These are phyloP conservation scores for Saccharomycopsis amapae DNA, from an alignment of 805 yeast genomes.

Conservation along the genomic window DNA sequence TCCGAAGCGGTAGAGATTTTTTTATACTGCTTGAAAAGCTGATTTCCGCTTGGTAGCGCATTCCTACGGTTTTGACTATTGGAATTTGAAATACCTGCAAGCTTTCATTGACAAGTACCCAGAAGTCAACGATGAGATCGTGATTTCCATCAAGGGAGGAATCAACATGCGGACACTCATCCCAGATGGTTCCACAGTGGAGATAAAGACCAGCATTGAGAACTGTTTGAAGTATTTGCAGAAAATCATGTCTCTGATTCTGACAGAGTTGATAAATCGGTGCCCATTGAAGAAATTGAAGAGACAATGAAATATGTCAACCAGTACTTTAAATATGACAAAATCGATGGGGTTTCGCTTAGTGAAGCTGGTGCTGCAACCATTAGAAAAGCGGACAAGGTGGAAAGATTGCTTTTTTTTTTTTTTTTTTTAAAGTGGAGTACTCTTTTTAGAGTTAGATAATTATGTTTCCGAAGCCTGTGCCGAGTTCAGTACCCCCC, in stretches of 20 bases:
- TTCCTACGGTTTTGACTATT: conserved; percentile 57
- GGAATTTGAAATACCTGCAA: conserved; percentile 49
- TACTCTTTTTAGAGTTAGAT: conserved; percentile 51
- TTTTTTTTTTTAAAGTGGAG: conserved; percentile 83
- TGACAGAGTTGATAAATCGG: conserved; percentile 57
- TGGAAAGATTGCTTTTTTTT: conserved; percentile 52
- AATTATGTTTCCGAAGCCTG: conserved; percentile 61
- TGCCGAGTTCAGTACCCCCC: conserved; percentile 51
- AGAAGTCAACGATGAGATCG: conserved; percentile 46
- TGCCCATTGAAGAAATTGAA: conserved; percentile 54
- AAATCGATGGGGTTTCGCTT: conserved; percentile 62
- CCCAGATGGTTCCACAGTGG: conserved; percentile 49
- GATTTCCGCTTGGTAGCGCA: conserved; percentile 60
- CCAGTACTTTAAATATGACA: conserved; percentile 55
- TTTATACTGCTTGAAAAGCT: conserved; percentile 42
- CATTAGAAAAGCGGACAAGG: conserved; percentile 48
- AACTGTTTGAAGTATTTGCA: conserved; percentile 35
- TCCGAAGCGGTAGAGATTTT: conserved; percentile 45
- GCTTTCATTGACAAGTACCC: conserved; percentile 54
- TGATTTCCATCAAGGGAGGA: conserved; percentile 66
- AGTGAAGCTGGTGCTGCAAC: conserved; percentile 65
- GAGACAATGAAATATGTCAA: conserved; percentile 49
- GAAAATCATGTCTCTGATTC: conserved; percentile 55
- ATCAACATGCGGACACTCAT: conserved; percentile 29
- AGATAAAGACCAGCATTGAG: conserved; percentile 42